Evolutionary conservation across 257 asterid species (phyloP).

Genomic region (Solanum chiquidenum): DNA sequence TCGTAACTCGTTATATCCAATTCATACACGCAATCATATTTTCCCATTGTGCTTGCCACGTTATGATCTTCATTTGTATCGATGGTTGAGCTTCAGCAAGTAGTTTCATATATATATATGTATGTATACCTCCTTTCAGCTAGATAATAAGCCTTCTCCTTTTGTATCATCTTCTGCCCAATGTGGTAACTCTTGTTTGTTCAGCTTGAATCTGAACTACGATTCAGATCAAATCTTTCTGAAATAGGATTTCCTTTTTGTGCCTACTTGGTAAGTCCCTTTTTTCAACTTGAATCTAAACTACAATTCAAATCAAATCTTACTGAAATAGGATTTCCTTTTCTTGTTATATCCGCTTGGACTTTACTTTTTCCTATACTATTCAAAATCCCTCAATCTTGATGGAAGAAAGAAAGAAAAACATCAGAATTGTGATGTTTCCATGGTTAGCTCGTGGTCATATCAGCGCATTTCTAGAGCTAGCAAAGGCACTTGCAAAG

Average conservation of each 20-base stretch:
- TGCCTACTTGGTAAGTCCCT: not conserved
- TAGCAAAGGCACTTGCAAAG: constrained; percentile 42
- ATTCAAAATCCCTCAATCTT: not conserved
- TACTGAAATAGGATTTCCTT: not conserved
- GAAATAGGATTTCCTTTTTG: not conserved
- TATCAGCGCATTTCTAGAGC: constrained; percentile 46
- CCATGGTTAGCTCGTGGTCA: constrained; percentile 85
- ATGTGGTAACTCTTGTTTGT: not conserved
- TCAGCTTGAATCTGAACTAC: not conserved
- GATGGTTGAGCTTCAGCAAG: not conserved
- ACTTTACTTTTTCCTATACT: not conserved
- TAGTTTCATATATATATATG: not conserved
- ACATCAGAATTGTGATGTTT: constrained; percentile 40
- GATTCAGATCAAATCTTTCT: not conserved
- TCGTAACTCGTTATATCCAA: not conserved
- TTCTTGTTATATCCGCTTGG: not conserved
- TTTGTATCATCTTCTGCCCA: not conserved
- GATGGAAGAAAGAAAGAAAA: constrained; percentile 40
- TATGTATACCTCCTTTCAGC: not conserved
- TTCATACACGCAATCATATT: not conserved
- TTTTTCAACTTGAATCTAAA: not conserved
- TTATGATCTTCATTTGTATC: not conserved
- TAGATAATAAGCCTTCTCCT: not conserved
- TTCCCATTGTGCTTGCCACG: not conserved
- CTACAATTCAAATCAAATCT: not conserved